Conservation (phyloP, 2,329 filamentous ascomycete species). For the Exophiala calicioides region DNA sequence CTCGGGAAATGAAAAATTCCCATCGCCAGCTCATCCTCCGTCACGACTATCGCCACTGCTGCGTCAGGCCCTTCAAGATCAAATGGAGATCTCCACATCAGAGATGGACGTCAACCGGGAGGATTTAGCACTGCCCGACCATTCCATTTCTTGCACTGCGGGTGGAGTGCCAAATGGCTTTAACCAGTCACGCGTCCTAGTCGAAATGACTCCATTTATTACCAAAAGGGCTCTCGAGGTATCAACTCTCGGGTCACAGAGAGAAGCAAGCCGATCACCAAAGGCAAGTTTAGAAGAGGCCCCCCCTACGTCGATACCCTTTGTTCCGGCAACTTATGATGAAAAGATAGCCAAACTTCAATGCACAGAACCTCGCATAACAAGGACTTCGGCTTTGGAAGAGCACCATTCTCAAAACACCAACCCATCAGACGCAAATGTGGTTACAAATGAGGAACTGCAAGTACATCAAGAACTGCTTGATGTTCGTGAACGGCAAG, state of each 20-base stretch:
- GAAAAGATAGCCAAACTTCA: not conserved
- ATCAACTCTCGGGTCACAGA: not conserved
- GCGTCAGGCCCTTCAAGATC: too few relatives aligned
- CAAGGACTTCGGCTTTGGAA: not conserved
- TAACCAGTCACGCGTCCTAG: constrained; percentile 3
- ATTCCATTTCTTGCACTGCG: not conserved
- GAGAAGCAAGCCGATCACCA: not conserved
- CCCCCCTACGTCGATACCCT: not conserved
- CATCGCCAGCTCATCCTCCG: too few relatives aligned
- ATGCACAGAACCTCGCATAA: not conserved
- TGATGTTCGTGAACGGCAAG: too few relatives aligned
- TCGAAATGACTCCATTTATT: constrained; percentile 14
- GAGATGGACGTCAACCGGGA: too few relatives aligned
- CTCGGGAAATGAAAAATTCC: too few relatives aligned
- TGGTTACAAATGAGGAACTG: too few relatives aligned
- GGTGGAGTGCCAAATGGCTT: not conserved
- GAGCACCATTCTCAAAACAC: too few relatives aligned
- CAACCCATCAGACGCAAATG: too few relatives aligned
- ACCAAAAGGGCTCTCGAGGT: not conserved
- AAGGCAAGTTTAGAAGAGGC: not conserved
- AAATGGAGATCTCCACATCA: too few relatives aligned
- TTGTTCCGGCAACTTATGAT: constrained; percentile 2
- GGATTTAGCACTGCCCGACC: too few relatives aligned
- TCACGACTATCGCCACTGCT: too few relatives aligned
- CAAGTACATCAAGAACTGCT: too few relatives aligned